Evolutionary conservation across 176 grass and related monocot species (phyloP).

Genomic region (Zizania latifolia): DNA sequence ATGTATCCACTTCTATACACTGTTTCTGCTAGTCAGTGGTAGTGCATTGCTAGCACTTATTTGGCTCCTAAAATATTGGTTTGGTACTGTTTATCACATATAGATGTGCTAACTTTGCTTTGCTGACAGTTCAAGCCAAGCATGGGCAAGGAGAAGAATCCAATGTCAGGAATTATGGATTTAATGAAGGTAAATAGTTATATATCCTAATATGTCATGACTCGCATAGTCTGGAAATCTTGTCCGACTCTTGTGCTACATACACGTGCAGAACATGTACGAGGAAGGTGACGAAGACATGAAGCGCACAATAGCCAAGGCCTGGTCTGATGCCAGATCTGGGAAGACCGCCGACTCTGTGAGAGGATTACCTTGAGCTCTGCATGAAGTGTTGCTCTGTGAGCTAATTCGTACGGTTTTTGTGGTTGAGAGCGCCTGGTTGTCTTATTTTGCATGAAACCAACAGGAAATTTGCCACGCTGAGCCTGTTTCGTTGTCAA

Average conservation of each 20-base stretch:
- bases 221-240: neutral
- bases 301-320: constrained; percentile 82
- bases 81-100: neutral
- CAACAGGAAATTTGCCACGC: neutral
- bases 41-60: neutral
- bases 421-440: neutral
- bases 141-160: constrained; percentile 66
- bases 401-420: neutral
- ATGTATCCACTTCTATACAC: neutral
- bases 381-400: neutral
- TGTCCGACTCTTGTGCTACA: neutral
- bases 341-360: constrained; percentile 58
- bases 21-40: neutral
- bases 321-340: constrained; percentile 66
- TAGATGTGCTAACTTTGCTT: constrained; percentile 6
- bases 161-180: constrained; percentile 94
- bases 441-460: neutral
- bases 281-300: constrained; percentile 76
- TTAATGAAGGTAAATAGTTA: constrained; percentile 68
- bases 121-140: constrained; percentile 69
- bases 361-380: constrained; percentile 41
- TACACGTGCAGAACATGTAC: constrained; percentile 59
- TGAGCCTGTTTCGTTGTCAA: neutral
- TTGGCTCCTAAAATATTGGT: neutral
- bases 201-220: neutral